Evolutionary conservation across 768 basidiomycete species (phyloP).

Genomic region (Mycena polygramma): DNA sequence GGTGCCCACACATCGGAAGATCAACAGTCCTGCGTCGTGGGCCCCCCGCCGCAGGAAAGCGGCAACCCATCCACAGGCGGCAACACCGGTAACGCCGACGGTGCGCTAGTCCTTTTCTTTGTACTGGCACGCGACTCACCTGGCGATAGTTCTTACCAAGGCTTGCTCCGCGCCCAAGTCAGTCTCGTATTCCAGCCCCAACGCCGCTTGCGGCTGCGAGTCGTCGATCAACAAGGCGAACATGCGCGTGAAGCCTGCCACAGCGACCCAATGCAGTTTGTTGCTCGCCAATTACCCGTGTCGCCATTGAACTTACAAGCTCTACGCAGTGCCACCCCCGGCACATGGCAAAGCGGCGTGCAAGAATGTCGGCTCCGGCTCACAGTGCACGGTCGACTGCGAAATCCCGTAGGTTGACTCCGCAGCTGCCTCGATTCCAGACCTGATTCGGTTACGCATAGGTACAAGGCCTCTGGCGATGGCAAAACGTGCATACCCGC

Average conservation of each 20-base stretch:
- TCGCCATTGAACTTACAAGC: not conserved
- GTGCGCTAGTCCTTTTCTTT: not conserved
- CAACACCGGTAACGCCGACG: not conserved
- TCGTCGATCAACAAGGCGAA: not conserved
- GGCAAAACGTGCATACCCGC: not conserved
- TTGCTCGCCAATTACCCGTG: not conserved
- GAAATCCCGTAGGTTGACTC: not conserved
- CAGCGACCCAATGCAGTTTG: conserved; percentile 7
- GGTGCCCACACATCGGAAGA: not conserved
- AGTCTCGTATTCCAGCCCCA: not conserved
- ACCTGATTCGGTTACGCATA: not conserved
- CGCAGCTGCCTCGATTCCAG: no score
- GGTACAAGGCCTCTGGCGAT: not conserved
- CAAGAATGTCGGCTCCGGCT: not conserved
- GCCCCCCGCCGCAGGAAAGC: not conserved
- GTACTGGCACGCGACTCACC: no score
- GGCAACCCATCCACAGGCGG: not conserved
- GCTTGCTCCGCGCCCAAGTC: not conserved
- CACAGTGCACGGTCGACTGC: not conserved
- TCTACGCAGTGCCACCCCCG: not conserved
- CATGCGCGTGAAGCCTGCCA: not conserved
- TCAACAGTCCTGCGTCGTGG: not conserved
- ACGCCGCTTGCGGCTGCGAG: not conserved
- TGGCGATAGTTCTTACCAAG: no score
- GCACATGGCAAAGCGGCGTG: not conserved